phyloP scores from a whole-genome alignment of 345 rosid species.

The Xanthoceras sorbifolium region DNA sequence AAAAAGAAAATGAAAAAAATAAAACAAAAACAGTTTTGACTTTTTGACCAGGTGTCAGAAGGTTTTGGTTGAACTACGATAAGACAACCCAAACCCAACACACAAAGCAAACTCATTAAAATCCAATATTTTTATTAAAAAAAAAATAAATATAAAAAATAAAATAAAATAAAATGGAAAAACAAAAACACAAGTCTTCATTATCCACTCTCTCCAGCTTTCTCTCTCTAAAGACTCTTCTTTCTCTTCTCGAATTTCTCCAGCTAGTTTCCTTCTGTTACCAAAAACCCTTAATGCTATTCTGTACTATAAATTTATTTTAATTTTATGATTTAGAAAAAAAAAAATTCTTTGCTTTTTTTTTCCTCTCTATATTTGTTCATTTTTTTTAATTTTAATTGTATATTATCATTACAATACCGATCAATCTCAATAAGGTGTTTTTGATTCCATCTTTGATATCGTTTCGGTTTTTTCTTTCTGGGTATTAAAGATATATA shows the following conservation, averaged over 20 bases:
- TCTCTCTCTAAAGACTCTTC: slow-evolving; percentile 11
- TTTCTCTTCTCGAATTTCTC: slow-evolving; percentile 9
- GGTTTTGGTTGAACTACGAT: not conserved
- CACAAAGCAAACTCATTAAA: not conserved
- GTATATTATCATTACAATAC: not conserved
- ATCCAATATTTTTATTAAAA: not conserved
- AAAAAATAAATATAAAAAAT: not conserved
- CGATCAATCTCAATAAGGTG: not conserved
- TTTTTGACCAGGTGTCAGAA: not conserved
- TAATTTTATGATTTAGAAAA: not conserved
- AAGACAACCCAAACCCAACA: not conserved
- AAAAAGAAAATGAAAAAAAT: no score
- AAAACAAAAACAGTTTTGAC: not conserved
- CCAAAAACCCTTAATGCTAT: slow-evolving; percentile 4
- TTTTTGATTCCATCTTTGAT: slow-evolving; percentile 5
- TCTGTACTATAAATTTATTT: slow-evolving; percentile 15
- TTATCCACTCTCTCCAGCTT: slow-evolving; percentile 25
- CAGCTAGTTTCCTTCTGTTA: slow-evolving; percentile 11
- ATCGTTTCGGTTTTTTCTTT: slow-evolving; percentile 12
- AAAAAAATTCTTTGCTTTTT: slow-evolving; percentile 6
- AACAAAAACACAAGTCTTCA: slow-evolving; percentile 2
- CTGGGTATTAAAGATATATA: slow-evolving; percentile 14
- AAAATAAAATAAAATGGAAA: not conserved
- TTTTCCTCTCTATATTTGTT: slow-evolving; percentile 2
- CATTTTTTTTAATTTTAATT: not conserved